Base-by-base conservation (phyloP, 2,329 filamentous ascomycete species). In the Hypoxylon sp. region DNA sequence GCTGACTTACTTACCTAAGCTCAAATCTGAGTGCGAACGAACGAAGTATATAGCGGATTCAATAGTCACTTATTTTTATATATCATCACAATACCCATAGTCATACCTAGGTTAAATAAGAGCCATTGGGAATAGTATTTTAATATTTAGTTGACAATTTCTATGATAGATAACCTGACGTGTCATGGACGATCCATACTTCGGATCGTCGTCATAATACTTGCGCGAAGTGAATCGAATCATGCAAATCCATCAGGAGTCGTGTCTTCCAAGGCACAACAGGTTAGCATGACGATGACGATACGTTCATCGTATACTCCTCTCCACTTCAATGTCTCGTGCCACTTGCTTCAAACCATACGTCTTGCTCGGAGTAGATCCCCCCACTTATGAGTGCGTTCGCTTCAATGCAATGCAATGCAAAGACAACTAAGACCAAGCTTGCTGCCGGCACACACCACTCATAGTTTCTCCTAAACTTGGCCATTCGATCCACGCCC, bases 121-220 rank as follows among this genome's bases (percentile, higher is more conserved):
- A 31, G 29, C 29, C 9, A 31, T 31, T 31, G 6, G 29, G 29
- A 31, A 9, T 6, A 31, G 8, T 31, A 9, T 31, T 31, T 31
- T 2, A 31, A 31, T 31, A 31, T 8, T 31, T 31, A 31, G 29
- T 31, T 31, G 29, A 9, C 29, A 31, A 31, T 9, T 31, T 31
- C 8, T 9, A 9, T 31, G 29, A 31, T 31, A 31, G 29, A 31
- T 31, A 31, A 31, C 8, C 6, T 31, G 6, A 31, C 29, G 6
- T 31, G 3, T 35, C 26, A 17, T 48, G 37, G 6, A 31, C 42
- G 3, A 13, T 31, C 46, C 14, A 17, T 53, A 48, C 19, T 31
- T 22, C 29, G 39, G 53, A 58, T 59, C 42, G 48, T 26, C 59
- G 50, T 22, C 14, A 29, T 51, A 33, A 55, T 24, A 35, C 52